Evolutionary conservation across 73 alveolate species (phyloP).

Genomic region (Paramecium biaurelia): DNA sequence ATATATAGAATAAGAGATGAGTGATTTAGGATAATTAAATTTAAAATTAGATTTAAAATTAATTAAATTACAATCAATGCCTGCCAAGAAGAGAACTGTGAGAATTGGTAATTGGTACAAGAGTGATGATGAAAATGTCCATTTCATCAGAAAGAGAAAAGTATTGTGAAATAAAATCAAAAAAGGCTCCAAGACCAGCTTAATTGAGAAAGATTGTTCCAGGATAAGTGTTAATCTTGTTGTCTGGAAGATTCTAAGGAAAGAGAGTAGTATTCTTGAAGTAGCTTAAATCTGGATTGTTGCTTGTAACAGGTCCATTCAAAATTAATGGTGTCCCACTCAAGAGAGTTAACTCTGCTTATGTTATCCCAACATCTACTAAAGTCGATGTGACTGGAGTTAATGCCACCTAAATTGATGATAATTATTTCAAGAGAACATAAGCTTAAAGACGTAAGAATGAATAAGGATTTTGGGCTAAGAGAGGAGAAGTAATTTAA

Average conservation of each 20-base stretch:
- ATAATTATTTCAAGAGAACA: slow-evolving; percentile 63
- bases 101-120: slow-evolving; percentile 65
- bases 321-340: slow-evolving; percentile 94
- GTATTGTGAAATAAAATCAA: slow-evolving; percentile 9
- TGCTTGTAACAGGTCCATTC: slow-evolving; percentile 97
- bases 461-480: slow-evolving; percentile 58
- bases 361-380: slow-evolving; percentile 88
- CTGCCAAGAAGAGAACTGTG: slow-evolving; percentile 46
- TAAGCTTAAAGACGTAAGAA: slow-evolving; percentile 35
- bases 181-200: slow-evolving; percentile 77
- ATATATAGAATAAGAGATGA: background rate
- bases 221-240: slow-evolving; percentile 85
- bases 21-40: slow-evolving; percentile 38
- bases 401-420: slow-evolving; percentile 53
- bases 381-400: slow-evolving; percentile 80
- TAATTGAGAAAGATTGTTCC: slow-evolving; percentile 78
- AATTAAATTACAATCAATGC: slow-evolving; percentile 37
- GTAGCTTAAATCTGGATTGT: slow-evolving; percentile 85
- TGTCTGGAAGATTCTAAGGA: slow-evolving; percentile 94
- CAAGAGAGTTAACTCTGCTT: slow-evolving; percentile 88
- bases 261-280: slow-evolving; percentile 94
- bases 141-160: slow-evolving; percentile 57
- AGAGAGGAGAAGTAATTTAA: slow-evolving; percentile 43
- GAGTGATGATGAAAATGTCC: slow-evolving; percentile 63
- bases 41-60: slow-evolving; percentile 46